phyloP scores from a whole-genome alignment of 78 protist genomes.

The Dictyostelium purpureum region DNA sequence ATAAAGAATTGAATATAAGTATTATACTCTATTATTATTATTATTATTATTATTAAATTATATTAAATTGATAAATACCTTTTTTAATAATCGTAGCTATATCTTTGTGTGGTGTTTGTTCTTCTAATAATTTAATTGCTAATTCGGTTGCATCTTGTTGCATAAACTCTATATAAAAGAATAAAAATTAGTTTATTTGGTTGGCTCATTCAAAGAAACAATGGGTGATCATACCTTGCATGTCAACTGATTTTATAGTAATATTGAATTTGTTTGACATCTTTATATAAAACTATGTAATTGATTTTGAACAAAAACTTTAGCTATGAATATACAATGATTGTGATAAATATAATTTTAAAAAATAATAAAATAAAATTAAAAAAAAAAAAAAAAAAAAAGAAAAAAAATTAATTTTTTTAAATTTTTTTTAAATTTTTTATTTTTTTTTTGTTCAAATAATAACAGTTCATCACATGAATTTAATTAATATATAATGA shows the following conservation, averaged over 20 bases:
- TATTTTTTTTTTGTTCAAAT: background rate
- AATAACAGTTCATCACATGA: background rate
- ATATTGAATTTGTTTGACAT: background rate
- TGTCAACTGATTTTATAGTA: slow-evolving; percentile 53
- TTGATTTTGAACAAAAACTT: no score
- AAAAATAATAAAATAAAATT: no score
- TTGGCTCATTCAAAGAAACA: no score
- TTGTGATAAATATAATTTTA: no score
- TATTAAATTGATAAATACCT: slow-evolving; percentile 32
- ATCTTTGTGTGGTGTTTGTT: slow-evolving; percentile 97
- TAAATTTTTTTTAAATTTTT: background rate
- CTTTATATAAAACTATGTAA: background rate
- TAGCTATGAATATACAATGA: no score
- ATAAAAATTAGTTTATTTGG: background rate
- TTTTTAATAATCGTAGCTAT: slow-evolving; percentile 98
- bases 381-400: no score
- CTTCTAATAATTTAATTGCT: slow-evolving; percentile 89
- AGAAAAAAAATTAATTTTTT: background rate
- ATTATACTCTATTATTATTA: background rate
- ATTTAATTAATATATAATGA: background rate
- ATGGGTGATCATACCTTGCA: slow-evolving; percentile 53
- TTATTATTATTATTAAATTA: background rate
- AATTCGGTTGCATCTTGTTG: slow-evolving; percentile 96
- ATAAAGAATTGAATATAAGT: background rate
- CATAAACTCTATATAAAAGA: slow-evolving; percentile 81